These are phyloP conservation scores for Purpureocillium lavendulum DNA, from an alignment of 2,329 filamentous ascomycete species.

Conservation along the genomic window DNA sequence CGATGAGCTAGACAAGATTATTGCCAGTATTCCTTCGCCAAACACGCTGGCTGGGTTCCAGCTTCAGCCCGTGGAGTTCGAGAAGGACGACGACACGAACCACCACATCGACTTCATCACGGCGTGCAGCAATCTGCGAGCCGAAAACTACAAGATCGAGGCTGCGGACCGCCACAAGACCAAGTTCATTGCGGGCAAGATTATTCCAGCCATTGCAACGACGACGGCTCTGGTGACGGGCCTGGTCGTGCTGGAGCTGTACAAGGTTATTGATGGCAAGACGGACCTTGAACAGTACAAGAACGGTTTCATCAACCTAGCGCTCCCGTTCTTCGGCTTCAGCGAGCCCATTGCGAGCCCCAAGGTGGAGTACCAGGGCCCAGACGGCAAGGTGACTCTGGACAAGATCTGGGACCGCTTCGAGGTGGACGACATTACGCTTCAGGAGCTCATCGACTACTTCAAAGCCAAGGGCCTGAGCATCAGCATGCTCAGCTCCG, in stretches of 20 bases:
- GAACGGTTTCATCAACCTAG: constrained; percentile 96
- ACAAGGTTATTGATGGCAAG: constrained; percentile 96
- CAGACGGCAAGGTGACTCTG: constrained; percentile 69
- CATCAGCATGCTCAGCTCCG: constrained; percentile 93
- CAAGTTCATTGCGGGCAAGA: constrained; percentile 99
- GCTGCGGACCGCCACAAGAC: constrained; percentile 92
- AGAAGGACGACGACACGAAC: constrained; percentile 98
- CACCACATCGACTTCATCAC: constrained; percentile 99
- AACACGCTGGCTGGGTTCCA: constrained; percentile 82
- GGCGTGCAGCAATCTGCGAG: constrained; percentile 89
- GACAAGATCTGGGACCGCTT: constrained; percentile 99
- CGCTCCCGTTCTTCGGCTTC: constrained; percentile 95
- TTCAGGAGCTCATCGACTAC: constrained; percentile 73
- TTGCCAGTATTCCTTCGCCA: constrained; percentile 64
- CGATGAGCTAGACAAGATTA: constrained; percentile 66
- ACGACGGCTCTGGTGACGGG: constrained; percentile 94
- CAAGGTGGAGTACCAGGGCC: constrained; percentile 82
- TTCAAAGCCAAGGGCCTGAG: constrained; percentile 75
- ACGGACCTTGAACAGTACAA: constrained; percentile 97
- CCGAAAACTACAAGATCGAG: constrained; percentile 96
- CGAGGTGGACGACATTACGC: constrained; percentile 77
- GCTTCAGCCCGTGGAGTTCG: constrained; percentile 86
- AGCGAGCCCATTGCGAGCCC: constrained; percentile 92
- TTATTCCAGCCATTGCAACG: constrained; percentile 96
- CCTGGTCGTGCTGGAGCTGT: constrained; percentile 83